Conservation (phyloP, 495 filamentous ascomycete genomes). For the Penicillium dipodomyicola region DNA sequence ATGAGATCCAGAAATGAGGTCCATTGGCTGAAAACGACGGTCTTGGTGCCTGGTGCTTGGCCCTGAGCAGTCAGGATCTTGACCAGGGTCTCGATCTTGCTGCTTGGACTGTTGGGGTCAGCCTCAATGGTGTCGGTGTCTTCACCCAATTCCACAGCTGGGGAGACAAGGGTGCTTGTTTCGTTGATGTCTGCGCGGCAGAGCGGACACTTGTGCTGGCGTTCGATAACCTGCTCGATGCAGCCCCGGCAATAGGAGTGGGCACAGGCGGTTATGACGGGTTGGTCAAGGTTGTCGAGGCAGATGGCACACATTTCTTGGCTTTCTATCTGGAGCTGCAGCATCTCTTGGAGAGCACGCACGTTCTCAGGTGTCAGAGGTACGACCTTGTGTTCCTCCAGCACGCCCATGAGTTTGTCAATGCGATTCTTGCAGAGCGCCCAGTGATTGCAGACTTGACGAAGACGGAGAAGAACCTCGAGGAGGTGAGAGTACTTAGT, state of each 20-base stretch:
- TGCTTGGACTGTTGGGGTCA: slow-evolving; percentile 66
- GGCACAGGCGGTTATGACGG: slow-evolving; percentile 85
- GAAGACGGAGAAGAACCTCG: slow-evolving; percentile 78
- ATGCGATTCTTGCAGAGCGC: slow-evolving; percentile 72
- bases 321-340: slow-evolving; percentile 75
- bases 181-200: slow-evolving; percentile 72
- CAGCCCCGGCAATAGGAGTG: slow-evolving; percentile 77
- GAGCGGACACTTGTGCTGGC: slow-evolving; percentile 83
- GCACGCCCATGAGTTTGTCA: slow-evolving; percentile 61
- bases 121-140: slow-evolving; percentile 43
- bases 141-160: slow-evolving; percentile 55
- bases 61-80: slow-evolving; percentile 72
- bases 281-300: slow-evolving; percentile 67
- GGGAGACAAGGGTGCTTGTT: slow-evolving; percentile 60
- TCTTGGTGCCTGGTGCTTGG: slow-evolving; percentile 68
- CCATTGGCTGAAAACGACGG: slow-evolving; percentile 92
- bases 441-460: slow-evolving; percentile 90
- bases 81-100: slow-evolving; percentile 81
- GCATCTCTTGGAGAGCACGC: slow-evolving; percentile 68
- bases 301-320: slow-evolving; percentile 86
- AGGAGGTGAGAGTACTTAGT: slow-evolving; percentile 65
- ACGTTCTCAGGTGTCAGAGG: slow-evolving; percentile 71
- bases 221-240: slow-evolving; percentile 74
- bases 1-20: slow-evolving; percentile 83
- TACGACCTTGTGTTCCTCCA: slow-evolving; percentile 66